Conservation (phyloP, 495 filamentous ascomycete species). For the Neurospora sp. region DNA sequence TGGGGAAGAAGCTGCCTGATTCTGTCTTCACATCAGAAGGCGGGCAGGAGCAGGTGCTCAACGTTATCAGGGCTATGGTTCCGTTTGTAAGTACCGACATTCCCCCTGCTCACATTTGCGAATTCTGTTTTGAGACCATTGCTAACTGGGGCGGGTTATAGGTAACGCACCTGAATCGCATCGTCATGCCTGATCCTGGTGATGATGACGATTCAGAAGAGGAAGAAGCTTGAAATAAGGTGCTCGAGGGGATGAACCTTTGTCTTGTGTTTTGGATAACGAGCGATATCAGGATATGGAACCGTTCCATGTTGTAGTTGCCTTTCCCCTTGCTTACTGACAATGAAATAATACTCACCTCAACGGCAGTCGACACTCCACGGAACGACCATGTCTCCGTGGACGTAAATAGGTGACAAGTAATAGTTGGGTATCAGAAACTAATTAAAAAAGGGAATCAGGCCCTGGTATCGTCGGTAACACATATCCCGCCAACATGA, state of each 20-base stretch:
- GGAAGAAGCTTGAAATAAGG: constrained; percentile 9
- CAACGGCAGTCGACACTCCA: neutral
- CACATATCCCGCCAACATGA: constrained; percentile 1
- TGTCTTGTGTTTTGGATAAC: neutral
- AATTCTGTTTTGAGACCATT: neutral
- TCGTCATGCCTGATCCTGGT: constrained; percentile 54
- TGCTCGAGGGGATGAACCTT: neutral
- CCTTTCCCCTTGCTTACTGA: neutral
- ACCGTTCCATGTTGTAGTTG: neutral
- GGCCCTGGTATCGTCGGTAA: constrained; percentile 5
- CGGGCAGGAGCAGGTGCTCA: constrained; percentile 18
- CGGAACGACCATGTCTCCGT: neutral
- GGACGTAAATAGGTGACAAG: constrained; percentile 10
- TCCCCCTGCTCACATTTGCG: constrained; percentile 4
- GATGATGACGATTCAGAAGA: constrained; percentile 26
- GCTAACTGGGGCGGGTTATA: constrained; percentile 8
- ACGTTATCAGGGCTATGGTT: constrained; percentile 46
- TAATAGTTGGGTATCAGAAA: constrained; percentile 6
- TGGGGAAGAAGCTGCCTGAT: constrained; percentile 54
- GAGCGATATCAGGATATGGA: neutral
- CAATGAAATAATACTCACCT: neutral
- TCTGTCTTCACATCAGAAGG: constrained; percentile 38
- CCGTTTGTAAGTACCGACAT: constrained; percentile 45
- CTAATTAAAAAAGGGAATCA: constrained; percentile 1
- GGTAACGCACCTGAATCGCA: constrained; percentile 53